Conservation (phyloP, 139 green algal genomes). For the Spirogloea muscicola region DNA sequence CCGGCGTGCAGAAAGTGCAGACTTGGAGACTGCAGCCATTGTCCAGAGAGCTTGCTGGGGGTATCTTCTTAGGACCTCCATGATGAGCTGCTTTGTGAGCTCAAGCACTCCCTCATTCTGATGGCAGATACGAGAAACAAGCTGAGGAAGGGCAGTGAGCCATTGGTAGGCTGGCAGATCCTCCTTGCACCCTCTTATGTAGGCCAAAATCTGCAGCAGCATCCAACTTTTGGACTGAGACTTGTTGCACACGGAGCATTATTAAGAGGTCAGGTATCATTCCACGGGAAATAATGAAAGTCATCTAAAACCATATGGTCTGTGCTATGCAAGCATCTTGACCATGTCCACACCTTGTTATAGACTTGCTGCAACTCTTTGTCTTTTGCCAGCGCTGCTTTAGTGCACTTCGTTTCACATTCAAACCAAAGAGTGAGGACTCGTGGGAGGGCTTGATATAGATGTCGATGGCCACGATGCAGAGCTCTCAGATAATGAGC, state of each 20-base stretch:
- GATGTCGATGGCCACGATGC: conserved; percentile 59
- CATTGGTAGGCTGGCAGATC: conserved; percentile 70
- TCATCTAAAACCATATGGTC: too few relatives aligned
- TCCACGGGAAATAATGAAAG: too few relatives aligned
- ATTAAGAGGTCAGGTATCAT: too few relatives aligned
- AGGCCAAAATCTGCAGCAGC: conserved; percentile 7
- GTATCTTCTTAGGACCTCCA: conserved; percentile 45
- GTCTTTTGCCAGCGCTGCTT: background rate
- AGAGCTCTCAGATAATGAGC: conserved; percentile 69
- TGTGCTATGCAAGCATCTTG: too few relatives aligned
- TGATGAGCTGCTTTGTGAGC: conserved; percentile 59
- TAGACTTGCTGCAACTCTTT: background rate
- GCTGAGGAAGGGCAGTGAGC: conserved; percentile 83
- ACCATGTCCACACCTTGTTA: conserved; percentile 2
- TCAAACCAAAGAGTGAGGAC: conserved; percentile 95
- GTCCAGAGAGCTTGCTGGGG: conserved; percentile 78
- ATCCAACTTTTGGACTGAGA: too few relatives aligned
- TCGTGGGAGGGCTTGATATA: conserved; percentile 79
- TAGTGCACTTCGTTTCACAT: conserved; percentile 56
- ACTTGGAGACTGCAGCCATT: conserved; percentile 71
- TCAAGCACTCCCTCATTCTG: conserved; percentile 60
- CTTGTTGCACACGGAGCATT: too few relatives aligned
- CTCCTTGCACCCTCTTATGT: conserved; percentile 40
- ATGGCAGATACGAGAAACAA: conserved; percentile 88
- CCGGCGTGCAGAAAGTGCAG: conserved; percentile 39